Base-by-base conservation (phyloP, 2,329 filamentous ascomycete genomes). In the Epichloe baconii region DNA sequence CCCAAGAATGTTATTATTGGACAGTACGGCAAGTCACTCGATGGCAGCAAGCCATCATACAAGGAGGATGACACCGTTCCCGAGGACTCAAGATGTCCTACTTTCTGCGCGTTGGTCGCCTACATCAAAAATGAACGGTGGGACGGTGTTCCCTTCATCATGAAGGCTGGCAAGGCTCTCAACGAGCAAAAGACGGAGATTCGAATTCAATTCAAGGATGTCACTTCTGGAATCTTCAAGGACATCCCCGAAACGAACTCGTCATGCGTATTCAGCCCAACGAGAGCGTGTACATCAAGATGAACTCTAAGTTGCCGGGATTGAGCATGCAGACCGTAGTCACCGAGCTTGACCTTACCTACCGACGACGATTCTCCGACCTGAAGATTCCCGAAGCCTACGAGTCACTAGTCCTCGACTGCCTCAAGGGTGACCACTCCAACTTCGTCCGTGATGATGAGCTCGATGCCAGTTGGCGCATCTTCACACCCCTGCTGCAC, bases 151-250 rank as follows among this genome's bases (percentile, higher is more conserved):
- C 93, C 93, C 48, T 98, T 98, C 77, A 98, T 98, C 71, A 80
- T 98, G 75, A 98, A 98, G 84, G 93, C 93, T 44, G 93, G 93
- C 62, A 98, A 98, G 77, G 90, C 93, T 44, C 77, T 98, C 57
- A 98, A 98, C 70, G 93, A 98, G 79, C 93, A 98, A 70, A 98
- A 98, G 83, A 98, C 93, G 14, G 93, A 98, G 74, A 93, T 98
- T 59, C 86, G 93, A 64, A 95, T 98, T 62, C 93, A 98, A 70
- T 98, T 96, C 83, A 95, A 95, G 78, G 93, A 98, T 67, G 93
- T 98, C 58, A 97, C 93, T 21, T 96, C 90, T 47, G 93, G 94
- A 59, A 98, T 98, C 71, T 98, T 98, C 77, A 97, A 97, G 80
- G 91, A 98, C 68, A 98, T 98, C 65, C 94, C 54, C 86, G 94